Evolutionary conservation across 2,329 filamentous ascomycete genomes (phyloP).

Genomic region (Fusarium sp.): DNA sequence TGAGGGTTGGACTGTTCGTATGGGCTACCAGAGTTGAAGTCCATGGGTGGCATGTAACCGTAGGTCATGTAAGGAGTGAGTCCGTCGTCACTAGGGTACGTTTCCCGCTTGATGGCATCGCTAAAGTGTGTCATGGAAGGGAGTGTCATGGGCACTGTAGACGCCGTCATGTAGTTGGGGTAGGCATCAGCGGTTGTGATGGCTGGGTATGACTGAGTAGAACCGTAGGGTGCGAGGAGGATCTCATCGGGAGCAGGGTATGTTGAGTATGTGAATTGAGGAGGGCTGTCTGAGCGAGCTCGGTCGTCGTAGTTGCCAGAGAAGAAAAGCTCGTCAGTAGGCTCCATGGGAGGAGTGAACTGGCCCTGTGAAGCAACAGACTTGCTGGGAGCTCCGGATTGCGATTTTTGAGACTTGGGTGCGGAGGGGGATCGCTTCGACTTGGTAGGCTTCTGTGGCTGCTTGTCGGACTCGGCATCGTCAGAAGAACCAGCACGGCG

Average conservation of each 20-base stretch:
- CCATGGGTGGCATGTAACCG: slow-evolving; percentile 69
- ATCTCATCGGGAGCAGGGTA: slow-evolving; percentile 73
- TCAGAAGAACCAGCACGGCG: slow-evolving; percentile 70
- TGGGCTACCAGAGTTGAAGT: slow-evolving; percentile 65
- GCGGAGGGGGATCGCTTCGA: slow-evolving; percentile 44
- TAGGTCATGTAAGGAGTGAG: slow-evolving; percentile 75
- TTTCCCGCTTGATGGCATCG: slow-evolving; percentile 73
- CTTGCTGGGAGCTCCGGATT: slow-evolving; percentile 45
- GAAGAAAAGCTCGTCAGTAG: slow-evolving; percentile 73
- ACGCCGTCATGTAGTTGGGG: slow-evolving; percentile 61
- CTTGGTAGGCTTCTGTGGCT: slow-evolving; percentile 41
- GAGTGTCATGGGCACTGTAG: slow-evolving; percentile 65
- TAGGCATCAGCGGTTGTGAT: slow-evolving; percentile 62
- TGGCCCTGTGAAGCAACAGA: slow-evolving; percentile 58
- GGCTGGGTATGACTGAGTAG: slow-evolving; percentile 60
- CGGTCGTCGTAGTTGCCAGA: slow-evolving; percentile 66
- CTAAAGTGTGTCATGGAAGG: slow-evolving; percentile 71
- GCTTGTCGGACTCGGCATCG: slow-evolving; percentile 52
- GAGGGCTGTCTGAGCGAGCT: slow-evolving; percentile 75
- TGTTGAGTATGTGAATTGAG: slow-evolving; percentile 71
- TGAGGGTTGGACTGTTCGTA: slow-evolving; percentile 77
- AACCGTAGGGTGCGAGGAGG: slow-evolving; percentile 66
- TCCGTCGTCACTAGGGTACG: slow-evolving; percentile 63
- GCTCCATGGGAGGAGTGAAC: slow-evolving; percentile 68
- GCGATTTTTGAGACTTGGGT: slow-evolving; percentile 44